These are phyloP conservation scores for Solanum ahanhuiri DNA, from an alignment of 257 asterid species.

Conservation along the genomic window DNA sequence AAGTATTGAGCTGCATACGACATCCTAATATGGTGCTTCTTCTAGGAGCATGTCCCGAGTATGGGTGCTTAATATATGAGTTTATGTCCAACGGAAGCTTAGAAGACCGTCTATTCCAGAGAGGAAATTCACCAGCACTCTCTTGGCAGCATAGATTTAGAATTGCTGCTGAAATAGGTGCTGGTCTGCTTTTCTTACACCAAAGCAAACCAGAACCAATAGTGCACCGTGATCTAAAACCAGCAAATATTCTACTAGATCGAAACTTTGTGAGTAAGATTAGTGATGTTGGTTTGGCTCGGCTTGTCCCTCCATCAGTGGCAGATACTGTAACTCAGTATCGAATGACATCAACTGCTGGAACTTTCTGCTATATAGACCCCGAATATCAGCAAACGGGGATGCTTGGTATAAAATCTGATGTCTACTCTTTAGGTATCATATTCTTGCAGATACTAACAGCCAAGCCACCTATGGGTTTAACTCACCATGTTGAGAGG, in stretches of 20 bases:
- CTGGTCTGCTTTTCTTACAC: constrained; percentile 84
- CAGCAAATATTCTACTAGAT: constrained; percentile 76
- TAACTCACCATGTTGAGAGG: constrained; percentile 67
- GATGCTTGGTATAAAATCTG: constrained; percentile 95
- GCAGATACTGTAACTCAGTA: constrained; percentile 83
- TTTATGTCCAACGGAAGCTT: constrained; percentile 84
- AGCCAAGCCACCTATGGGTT: constrained; percentile 74
- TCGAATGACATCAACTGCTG: constrained; percentile 89
- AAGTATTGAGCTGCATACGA: constrained; percentile 77
- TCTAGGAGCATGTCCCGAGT: constrained; percentile 94
- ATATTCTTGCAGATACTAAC: constrained; percentile 75
- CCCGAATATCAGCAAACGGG: constrained; percentile 98
- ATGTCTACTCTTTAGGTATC: constrained; percentile 75
- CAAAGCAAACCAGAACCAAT: constrained; percentile 93
- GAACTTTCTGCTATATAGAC: constrained; percentile 93
- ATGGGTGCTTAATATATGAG: constrained; percentile 88
- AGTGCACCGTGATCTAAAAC: constrained; percentile 86
- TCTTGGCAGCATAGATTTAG: constrained; percentile 82
- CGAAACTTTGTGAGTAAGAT: constrained; percentile 82
- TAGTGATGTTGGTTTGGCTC: constrained; percentile 83
- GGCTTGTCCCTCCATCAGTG: constrained; percentile 88
- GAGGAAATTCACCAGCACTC: constrained; percentile 56
- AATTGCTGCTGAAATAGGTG: constrained; percentile 76
- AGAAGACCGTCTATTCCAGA: constrained; percentile 67
- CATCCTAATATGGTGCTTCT: constrained; percentile 97